A percentile compares a stretch with the other conserved stretches of the same genome.
Conservation (phyloP, 1,284 basidiomycete genomes). For the Mycena sp. region DNA sequence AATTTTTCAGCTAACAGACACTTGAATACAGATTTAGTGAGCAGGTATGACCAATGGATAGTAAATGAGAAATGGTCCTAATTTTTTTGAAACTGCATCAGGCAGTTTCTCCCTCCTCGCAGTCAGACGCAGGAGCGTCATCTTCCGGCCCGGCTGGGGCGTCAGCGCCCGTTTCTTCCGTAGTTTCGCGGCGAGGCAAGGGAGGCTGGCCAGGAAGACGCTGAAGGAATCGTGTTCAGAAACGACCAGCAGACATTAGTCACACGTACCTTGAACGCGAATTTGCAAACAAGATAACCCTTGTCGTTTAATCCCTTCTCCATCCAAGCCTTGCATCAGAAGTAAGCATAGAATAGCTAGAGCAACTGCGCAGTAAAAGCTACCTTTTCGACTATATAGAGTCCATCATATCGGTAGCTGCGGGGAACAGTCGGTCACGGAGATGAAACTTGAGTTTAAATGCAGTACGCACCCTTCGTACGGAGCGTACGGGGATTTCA, state of each 20-base stretch:
- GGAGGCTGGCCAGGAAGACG: constrained; percentile 69
- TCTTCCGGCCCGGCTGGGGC: neutral
- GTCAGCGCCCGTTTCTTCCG: constrained; percentile 32
- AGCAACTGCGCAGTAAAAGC: constrained; percentile 14
- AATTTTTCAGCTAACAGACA: too few species aligned
- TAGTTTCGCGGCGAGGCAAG: constrained; percentile 50
- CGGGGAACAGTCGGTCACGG: neutral
- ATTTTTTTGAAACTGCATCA: too few species aligned
- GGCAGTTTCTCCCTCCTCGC: too few species aligned
- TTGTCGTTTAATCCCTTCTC: constrained; percentile 62
- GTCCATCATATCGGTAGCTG: constrained; percentile 87
- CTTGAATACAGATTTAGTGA: too few species aligned
- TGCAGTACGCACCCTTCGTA: constrained; percentile 65
- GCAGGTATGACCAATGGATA: too few species aligned
- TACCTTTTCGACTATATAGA: constrained; percentile 81
- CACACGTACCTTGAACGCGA: constrained; percentile 70
- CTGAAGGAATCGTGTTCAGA: constrained; percentile 44
- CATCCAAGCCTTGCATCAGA: constrained; percentile 65
- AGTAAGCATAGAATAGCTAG: neutral
- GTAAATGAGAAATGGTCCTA: too few species aligned
- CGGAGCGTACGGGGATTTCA: constrained; percentile 74
- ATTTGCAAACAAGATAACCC: constrained; percentile 83
- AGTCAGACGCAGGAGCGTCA: neutral
- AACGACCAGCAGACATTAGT: neutral
- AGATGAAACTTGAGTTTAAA: neutral